phyloP scores from a whole-genome alignment of 768 basidiomycete genomes.

The Cubamyces sp. region DNA sequence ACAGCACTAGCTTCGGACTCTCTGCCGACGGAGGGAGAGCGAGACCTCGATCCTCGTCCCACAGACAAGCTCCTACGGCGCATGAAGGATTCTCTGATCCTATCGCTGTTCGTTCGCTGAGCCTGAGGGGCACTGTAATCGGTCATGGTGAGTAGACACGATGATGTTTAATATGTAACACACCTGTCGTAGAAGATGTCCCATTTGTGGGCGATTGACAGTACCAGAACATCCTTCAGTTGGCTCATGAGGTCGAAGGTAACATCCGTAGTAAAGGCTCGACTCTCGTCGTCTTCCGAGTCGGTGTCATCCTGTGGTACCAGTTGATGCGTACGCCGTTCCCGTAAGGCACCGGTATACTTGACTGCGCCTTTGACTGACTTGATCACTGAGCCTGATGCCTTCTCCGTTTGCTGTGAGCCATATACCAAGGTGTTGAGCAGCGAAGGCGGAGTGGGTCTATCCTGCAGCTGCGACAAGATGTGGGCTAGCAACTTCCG shows the following conservation, averaged over 20 bases:
- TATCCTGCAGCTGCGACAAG: conserved; percentile 61
- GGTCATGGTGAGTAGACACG: not conserved
- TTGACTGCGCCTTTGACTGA: conserved; percentile 29
- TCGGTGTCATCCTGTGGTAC: conserved; percentile 47
- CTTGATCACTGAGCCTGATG: conserved; percentile 24
- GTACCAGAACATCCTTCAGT: conserved; percentile 60
- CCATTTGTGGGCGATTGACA: conserved; percentile 62
- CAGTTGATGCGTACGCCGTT: conserved; percentile 24
- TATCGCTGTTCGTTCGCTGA: conserved; percentile 23
- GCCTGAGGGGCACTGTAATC: conserved; percentile 3
- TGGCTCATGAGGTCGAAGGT: conserved; percentile 68
- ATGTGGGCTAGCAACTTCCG: conserved; percentile 71
- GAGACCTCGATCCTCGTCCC: conserved; percentile 38
- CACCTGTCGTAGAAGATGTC: conserved; percentile 64
- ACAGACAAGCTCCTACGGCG: conserved; percentile 15
- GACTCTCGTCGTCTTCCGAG: conserved; percentile 34
- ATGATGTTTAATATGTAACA: not conserved
- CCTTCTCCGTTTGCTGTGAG: conserved; percentile 18
- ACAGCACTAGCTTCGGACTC: conserved; percentile 35
- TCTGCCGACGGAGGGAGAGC: conserved; percentile 48
- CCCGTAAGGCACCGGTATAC: conserved; percentile 30
- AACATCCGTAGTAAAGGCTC: conserved; percentile 62
- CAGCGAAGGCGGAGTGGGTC: conserved; percentile 57
- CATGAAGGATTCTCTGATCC: conserved; percentile 21
- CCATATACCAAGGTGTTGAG: conserved; percentile 41